These are phyloP conservation scores for Phoma herbarum DNA, from an alignment of 2,329 filamentous ascomycete species.

Conservation along the genomic window DNA sequence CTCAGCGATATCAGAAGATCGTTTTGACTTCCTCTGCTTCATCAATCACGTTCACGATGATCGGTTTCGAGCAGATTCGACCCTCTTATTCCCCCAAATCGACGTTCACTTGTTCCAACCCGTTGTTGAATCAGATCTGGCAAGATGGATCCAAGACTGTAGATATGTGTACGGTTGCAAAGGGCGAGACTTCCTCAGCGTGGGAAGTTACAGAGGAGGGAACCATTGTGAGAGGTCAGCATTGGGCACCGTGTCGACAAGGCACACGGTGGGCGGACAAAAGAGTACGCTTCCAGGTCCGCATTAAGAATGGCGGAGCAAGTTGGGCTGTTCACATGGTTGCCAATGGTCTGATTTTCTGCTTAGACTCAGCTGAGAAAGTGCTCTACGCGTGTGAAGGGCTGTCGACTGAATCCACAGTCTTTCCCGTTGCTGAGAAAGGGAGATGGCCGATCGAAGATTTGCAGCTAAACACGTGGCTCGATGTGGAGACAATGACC, in stretches of 20 bases:
- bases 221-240: constrained; percentile 17
- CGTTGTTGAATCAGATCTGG: constrained; percentile 19
- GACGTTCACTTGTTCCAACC: constrained; percentile 12
- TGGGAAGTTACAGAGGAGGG: constrained; percentile 18
- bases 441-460: too few species aligned
- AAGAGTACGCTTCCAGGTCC: constrained; percentile 14
- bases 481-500: too few species aligned
- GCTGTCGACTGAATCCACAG: constrained; percentile 15
- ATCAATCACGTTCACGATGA: constrained; percentile 9
- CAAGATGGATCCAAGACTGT: constrained; percentile 18
- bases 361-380: constrained; percentile 9
- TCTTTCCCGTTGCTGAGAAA: constrained; percentile 17
- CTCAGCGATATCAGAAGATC: constrained; percentile 23
- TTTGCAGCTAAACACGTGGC: too few species aligned
- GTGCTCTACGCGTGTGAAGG: constrained; percentile 18
- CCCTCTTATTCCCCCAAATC: constrained; percentile 1
- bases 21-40: constrained; percentile 2
- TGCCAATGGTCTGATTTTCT: constrained; percentile 23
- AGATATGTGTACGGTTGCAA: constrained; percentile 17
- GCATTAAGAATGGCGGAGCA: constrained; percentile 9
- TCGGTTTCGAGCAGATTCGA: constrained; percentile 16
- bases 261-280: constrained; percentile 21
- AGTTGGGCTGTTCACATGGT: constrained; percentile 26
- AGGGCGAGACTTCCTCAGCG: constrained; percentile 18
- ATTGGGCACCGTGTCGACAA: constrained; percentile 21